phyloP scores from a whole-genome alignment of 306 rosid genomes.

The Vigna hirtella region DNA sequence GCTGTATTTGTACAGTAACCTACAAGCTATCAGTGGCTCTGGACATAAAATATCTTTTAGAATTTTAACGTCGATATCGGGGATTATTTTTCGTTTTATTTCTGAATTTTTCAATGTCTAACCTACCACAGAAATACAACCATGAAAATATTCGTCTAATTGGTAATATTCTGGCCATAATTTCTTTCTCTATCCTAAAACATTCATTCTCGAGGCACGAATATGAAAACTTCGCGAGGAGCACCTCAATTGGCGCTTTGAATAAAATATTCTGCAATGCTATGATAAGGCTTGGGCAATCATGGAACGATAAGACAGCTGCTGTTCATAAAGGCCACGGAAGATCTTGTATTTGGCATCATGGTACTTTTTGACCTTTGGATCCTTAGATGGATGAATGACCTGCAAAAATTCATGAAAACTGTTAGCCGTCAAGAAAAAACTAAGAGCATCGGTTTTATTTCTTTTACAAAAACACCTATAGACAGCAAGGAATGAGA shows the following conservation, averaged over 20 bases:
- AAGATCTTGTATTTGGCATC: slow-evolving; percentile 82
- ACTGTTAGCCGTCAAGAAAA: slow-evolving; percentile 21
- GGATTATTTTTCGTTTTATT: neutral
- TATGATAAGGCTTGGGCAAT: slow-evolving; percentile 80
- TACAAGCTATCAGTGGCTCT: slow-evolving; percentile 13
- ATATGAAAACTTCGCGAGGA: neutral
- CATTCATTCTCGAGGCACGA: slow-evolving; percentile 22
- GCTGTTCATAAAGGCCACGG: slow-evolving; percentile 81
- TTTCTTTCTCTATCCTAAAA: neutral
- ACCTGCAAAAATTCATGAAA: slow-evolving; percentile 61
- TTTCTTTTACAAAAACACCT: neutral
- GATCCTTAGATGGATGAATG: slow-evolving; percentile 80
- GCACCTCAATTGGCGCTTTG: slow-evolving; percentile 22
- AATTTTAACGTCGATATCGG: slow-evolving; percentile 10
- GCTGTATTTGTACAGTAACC: neutral
- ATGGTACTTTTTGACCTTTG: slow-evolving; percentile 86
- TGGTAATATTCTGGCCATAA: slow-evolving; percentile 7
- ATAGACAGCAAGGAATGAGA: neutral
- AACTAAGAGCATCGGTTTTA: slow-evolving; percentile 7
- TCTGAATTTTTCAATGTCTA: slow-evolving; percentile 7
- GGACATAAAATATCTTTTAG: slow-evolving; percentile 18
- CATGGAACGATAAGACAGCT: slow-evolving; percentile 73
- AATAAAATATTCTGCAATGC: slow-evolving; percentile 34
- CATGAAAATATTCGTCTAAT: slow-evolving; percentile 12
- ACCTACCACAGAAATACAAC: slow-evolving; percentile 12